These are phyloP conservation scores for Mycotypha africana DNA, from an alignment of 371 early-diverging fungal species.

Conservation along the genomic window DNA sequence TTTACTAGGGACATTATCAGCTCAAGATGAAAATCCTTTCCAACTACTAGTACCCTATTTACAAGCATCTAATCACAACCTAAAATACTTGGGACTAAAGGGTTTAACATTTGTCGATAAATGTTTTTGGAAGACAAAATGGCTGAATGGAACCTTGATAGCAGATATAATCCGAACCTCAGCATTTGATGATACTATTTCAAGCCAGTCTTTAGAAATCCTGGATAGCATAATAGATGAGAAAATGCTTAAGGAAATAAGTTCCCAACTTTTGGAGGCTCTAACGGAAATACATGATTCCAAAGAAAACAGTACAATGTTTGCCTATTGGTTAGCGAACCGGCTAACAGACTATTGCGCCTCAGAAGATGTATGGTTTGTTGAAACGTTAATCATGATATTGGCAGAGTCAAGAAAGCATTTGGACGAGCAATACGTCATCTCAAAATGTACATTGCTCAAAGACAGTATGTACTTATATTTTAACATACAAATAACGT, in stretches of 20 bases:
- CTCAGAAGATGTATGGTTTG: constrained; percentile 9
- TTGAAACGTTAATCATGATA: constrained; percentile 8
- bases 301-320: background rate
- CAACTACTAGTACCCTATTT: constrained; percentile 24
- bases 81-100: constrained; percentile 40
- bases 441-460: constrained; percentile 15
- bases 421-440: constrained; percentile 17
- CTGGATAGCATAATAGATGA: constrained; percentile 15
- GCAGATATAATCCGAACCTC: constrained; percentile 4
- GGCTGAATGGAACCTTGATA: constrained; percentile 22
- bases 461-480: constrained; percentile 11
- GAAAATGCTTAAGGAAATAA: constrained; percentile 1
- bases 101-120: constrained; percentile 19
- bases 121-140: constrained; percentile 27
- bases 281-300: constrained; percentile 3
- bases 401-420: constrained; percentile 12
- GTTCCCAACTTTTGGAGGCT: constrained; percentile 7
- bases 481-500: background rate
- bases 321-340: constrained; percentile 23
- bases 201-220: constrained; percentile 16
- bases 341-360: constrained; percentile 10
- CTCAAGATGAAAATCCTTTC: constrained; percentile 17
- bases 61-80: constrained; percentile 31
- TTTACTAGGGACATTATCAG: constrained; percentile 8
- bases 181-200: constrained; percentile 20